A percentile compares a stretch with the other conserved stretches of the same genome.
phyloP scores from a whole-genome alignment of 108 stramenopile species.

The Fragilaria crotonensis region DNA sequence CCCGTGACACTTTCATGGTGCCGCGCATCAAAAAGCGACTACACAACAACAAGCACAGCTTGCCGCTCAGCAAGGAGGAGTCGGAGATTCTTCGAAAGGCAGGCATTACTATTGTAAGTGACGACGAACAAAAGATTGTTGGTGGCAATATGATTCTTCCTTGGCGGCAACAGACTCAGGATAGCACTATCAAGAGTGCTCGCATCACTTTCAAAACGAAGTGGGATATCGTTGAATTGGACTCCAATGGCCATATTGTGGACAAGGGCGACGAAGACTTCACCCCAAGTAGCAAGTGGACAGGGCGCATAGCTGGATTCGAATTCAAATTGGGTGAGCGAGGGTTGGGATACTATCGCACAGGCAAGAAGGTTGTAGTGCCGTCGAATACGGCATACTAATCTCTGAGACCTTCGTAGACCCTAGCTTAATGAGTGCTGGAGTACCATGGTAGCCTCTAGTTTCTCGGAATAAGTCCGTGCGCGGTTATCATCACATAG shows the following conservation, averaged over 20 bases:
- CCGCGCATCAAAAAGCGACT: conserved; percentile 10
- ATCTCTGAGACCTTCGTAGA: not conserved
- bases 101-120: conserved; percentile 69
- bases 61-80: conserved; percentile 52
- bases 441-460: no score
- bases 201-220: conserved; percentile 60
- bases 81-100: conserved; percentile 52
- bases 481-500: no score
- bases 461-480: no score
- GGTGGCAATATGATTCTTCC: conserved; percentile 67
- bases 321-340: conserved; percentile 85
- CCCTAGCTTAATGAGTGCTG: not conserved
- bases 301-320: conserved; percentile 73
- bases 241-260: conserved; percentile 65
- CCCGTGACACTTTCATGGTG: conserved; percentile 1
- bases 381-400: conserved; percentile 78
- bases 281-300: conserved; percentile 58
- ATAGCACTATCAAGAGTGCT: conserved; percentile 10
- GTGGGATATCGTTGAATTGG: conserved; percentile 78
- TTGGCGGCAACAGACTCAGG: conserved; percentile 30
- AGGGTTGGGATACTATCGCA: conserved; percentile 83
- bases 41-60: conserved; percentile 22
- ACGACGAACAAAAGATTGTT: conserved; percentile 58
- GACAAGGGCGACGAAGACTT: conserved; percentile 85
- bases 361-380: conserved; percentile 76